Conservation (phyloP, 768 basidiomycete genomes). For the Boletus sp. region DNA sequence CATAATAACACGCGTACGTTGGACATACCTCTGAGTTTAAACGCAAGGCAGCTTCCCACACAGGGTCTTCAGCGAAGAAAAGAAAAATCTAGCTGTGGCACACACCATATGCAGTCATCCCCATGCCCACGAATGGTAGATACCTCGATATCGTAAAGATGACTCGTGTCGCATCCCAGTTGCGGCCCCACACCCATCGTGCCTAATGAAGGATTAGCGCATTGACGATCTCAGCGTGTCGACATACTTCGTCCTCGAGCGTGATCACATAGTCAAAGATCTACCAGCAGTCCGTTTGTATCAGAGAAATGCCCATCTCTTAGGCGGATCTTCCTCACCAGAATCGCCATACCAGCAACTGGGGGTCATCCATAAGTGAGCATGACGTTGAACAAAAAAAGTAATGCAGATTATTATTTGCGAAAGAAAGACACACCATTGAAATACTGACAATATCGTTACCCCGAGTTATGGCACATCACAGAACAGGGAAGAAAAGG, state of each 20-base stretch:
- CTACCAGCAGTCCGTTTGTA: neutral
- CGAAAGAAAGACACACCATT: slow-evolving; percentile 5
- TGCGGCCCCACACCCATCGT: slow-evolving; percentile 18
- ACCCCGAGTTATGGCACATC: neutral
- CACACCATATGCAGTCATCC: slow-evolving; percentile 13
- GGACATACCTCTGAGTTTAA: slow-evolving; percentile 7
- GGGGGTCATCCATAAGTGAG: neutral
- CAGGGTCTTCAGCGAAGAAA: neutral
- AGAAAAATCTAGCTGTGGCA: too few relatives aligned
- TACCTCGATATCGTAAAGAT: slow-evolving; percentile 21
- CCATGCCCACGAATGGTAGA: slow-evolving; percentile 14
- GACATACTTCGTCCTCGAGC: slow-evolving; percentile 7
- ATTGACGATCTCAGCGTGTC: too few relatives aligned
- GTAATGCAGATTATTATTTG: neutral
- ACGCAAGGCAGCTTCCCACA: slow-evolving; percentile 2
- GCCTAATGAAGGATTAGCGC: slow-evolving; percentile 3
- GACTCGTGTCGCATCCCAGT: slow-evolving; percentile 13
- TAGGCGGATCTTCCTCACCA: slow-evolving; percentile 1
- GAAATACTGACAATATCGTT: slow-evolving; percentile 6
- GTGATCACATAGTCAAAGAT: slow-evolving; percentile 13
- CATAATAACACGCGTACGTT: neutral
- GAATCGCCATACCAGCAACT: slow-evolving; percentile 18
- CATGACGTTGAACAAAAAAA: neutral
- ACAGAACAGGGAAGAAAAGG: neutral
- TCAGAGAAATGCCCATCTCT: neutral